Conservation (phyloP, 768 basidiomycete genomes). For the Termitomyces sp. region DNA sequence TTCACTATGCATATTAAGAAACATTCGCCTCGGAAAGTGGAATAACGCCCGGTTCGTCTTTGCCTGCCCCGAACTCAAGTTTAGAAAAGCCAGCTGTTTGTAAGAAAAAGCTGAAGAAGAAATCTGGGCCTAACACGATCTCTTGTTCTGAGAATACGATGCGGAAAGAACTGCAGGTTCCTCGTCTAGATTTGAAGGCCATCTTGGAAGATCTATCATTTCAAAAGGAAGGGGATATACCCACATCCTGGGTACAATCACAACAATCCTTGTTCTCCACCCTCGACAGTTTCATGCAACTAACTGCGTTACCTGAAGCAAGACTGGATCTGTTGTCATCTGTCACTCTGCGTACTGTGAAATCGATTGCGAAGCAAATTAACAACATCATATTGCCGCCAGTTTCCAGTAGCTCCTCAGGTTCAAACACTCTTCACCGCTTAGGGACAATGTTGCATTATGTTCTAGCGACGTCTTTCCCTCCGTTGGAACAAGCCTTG, state of each 20-base stretch:
- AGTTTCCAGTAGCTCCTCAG: not conserved
- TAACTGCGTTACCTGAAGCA: conserved; percentile 19
- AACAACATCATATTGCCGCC: conserved; percentile 4
- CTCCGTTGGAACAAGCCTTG: conserved; percentile 8
- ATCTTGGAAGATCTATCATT: conserved; percentile 13
- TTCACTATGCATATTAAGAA: not conserved
- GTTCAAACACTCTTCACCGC: conserved; percentile 16
- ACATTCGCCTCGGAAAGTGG: conserved; percentile 19
- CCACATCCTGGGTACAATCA: conserved; percentile 3
- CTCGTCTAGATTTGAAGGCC: conserved; percentile 11
- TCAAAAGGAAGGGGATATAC: not conserved
- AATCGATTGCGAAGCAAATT: conserved; percentile 18
- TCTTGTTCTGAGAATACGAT: conserved; percentile 8
- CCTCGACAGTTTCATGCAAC: conserved; percentile 23
- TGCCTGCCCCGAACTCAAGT: conserved; percentile 7
- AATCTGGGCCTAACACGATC: not conserved
- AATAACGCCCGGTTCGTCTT: conserved; percentile 8
- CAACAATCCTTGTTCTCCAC: conserved; percentile 19
- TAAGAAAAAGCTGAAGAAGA: conserved; percentile 18
- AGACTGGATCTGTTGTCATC: conserved; percentile 21
- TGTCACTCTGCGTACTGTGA: conserved; percentile 22
- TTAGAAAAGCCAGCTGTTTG: conserved; percentile 6
- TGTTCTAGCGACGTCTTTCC: conserved; percentile 13
- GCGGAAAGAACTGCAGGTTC: conserved; percentile 1
- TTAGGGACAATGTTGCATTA: conserved; percentile 13